Conservation (phyloP, 768 basidiomycete genomes). For the Hydnomerulius pinastri region DNA sequence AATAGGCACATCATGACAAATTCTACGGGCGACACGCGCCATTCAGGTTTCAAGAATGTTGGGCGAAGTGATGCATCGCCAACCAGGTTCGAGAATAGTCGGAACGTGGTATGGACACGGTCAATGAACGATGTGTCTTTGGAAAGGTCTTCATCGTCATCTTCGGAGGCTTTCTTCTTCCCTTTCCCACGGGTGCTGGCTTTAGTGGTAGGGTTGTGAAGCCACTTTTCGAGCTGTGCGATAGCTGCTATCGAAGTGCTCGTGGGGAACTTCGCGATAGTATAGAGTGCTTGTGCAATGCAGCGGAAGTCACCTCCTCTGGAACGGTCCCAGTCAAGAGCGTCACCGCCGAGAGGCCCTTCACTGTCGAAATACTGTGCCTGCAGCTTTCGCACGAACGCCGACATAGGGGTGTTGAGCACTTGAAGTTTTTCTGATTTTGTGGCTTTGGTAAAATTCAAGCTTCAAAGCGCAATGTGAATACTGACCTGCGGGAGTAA, state of each 20-base stretch:
- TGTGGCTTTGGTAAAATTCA: neutral
- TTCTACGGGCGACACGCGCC: slow-evolving; percentile 68
- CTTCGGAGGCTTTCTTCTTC: slow-evolving; percentile 22
- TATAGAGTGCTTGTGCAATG: slow-evolving; percentile 53
- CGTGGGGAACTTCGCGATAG: slow-evolving; percentile 47
- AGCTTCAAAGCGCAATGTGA: neutral
- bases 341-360: slow-evolving; percentile 34
- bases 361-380: slow-evolving; percentile 44
- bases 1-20: slow-evolving; percentile 59
- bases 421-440: slow-evolving; percentile 68
- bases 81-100: slow-evolving; percentile 49
- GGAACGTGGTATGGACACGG: slow-evolving; percentile 44
- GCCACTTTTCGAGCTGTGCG: slow-evolving; percentile 51
- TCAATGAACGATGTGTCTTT: slow-evolving; percentile 35
- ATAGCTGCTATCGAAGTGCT: slow-evolving; percentile 32
- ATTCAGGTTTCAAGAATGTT: slow-evolving; percentile 41
- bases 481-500: slow-evolving; percentile 63
- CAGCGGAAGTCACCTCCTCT: slow-evolving; percentile 61
- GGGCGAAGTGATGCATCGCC: slow-evolving; percentile 34
- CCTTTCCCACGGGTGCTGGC: slow-evolving; percentile 4
- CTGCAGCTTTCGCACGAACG: slow-evolving; percentile 60
- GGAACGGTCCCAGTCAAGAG: slow-evolving; percentile 51
- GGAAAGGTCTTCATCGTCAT: slow-evolving; percentile 24
- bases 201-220: slow-evolving; percentile 30
- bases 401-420: slow-evolving; percentile 54